phyloP scores from a whole-genome alignment of 2,329 filamentous ascomycete species.

The Sporothrix pseudoabietina region DNA sequence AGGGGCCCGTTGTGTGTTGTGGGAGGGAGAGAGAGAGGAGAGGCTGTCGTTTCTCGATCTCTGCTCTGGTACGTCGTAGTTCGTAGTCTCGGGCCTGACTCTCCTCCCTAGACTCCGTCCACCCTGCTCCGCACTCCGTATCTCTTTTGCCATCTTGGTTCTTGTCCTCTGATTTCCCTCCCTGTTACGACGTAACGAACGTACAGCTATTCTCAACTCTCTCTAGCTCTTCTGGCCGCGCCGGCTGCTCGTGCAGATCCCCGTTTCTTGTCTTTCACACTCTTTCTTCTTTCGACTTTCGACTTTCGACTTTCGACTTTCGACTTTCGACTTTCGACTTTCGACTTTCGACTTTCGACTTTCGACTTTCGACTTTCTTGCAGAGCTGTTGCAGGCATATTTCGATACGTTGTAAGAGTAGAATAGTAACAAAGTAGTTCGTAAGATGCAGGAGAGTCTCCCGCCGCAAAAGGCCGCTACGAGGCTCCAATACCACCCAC shows the following conservation, averaged over 20 bases:
- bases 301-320: too few species aligned
- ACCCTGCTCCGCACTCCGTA: background rate
- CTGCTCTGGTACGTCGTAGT: background rate
- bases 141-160: background rate
- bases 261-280: slow-evolving; percentile 19
- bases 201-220: slow-evolving; percentile 14
- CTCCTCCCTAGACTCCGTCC: slow-evolving; percentile 1
- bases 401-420: background rate
- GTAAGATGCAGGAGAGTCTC: slow-evolving; percentile 9
- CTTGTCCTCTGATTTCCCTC: background rate
- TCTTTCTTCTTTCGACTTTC: background rate
- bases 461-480: background rate
- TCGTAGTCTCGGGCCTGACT: background rate
- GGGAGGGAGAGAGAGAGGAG: background rate
- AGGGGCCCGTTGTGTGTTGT: background rate
- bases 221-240: slow-evolving; percentile 3
- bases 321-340: too few species aligned
- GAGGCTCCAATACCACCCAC: background rate
- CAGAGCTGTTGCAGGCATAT: too few species aligned
- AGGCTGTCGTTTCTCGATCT: background rate
- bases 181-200: background rate
- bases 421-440: background rate
- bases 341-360: too few species aligned
- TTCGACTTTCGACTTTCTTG: too few species aligned
- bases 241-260: slow-evolving; percentile 15